Conservation (phyloP, 805 yeast genomes). For the Naumovozyma castellii region DNA sequence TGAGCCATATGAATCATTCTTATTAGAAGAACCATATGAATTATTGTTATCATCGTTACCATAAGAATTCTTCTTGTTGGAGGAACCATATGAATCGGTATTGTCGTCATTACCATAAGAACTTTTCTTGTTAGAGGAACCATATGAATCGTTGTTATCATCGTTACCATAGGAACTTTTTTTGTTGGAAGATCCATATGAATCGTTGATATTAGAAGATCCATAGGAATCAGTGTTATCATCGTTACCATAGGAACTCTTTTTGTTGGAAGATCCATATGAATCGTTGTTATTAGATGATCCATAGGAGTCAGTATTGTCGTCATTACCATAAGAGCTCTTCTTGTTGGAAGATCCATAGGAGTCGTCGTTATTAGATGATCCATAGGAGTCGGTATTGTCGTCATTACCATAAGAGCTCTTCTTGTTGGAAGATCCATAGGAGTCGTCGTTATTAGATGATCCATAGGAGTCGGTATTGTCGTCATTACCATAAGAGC, state of each 20-base stretch:
- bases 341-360: constrained; percentile 16
- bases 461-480: constrained; percentile 29
- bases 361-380: constrained; percentile 11
- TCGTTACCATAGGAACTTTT: constrained; percentile 12
- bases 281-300: constrained; percentile 7
- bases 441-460: too few species aligned
- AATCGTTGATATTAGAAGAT: constrained; percentile 14
- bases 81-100: constrained; percentile 17
- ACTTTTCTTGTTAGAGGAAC: constrained; percentile 14
- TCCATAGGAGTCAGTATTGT: too few species aligned
- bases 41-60: too few species aligned
- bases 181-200: constrained; percentile 29
- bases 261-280: constrained; percentile 7
- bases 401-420: constrained; percentile 22
- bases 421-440: constrained; percentile 22
- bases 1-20: constrained; percentile 28
- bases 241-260: too few species aligned
- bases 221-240: constrained; percentile 11
- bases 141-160: constrained; percentile 16
- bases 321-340: constrained; percentile 18
- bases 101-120: constrained; percentile 15
- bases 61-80: too few species aligned
- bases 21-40: too few species aligned
- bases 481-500: constrained; percentile 18
- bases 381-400: constrained; percentile 27